phyloP scores from a whole-genome alignment of 1,284 basidiomycete genomes.

The Heterobasidion irregulare region DNA sequence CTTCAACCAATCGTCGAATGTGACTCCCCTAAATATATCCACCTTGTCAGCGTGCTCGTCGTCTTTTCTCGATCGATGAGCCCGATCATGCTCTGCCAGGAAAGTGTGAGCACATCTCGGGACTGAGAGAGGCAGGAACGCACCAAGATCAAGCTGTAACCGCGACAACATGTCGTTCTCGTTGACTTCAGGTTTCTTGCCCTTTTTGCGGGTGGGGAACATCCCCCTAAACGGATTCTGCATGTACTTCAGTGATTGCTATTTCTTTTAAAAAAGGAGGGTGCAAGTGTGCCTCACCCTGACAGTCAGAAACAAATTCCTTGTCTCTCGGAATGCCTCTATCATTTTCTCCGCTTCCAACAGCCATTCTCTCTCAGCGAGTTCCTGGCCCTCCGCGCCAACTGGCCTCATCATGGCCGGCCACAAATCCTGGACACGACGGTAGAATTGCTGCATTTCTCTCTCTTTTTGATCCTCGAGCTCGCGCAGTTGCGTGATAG shows the following conservation, averaged over 20 bases:
- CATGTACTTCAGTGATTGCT: conserved; percentile 16
- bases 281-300: conserved; percentile 37
- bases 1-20: conserved; percentile 79
- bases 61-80: conserved; percentile 21
- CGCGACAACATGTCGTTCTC: conserved; percentile 71
- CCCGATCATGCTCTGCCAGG: conserved; percentile 37
- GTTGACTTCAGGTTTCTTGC: conserved; percentile 47
- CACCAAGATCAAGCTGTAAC: conserved; percentile 68
- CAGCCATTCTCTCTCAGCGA: conserved; percentile 64
- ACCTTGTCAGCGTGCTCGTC: conserved; percentile 25
- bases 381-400: conserved; percentile 21
- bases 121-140: conserved; percentile 11
- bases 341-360: conserved; percentile 79
- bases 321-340: conserved; percentile 83
- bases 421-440: conserved; percentile 39
- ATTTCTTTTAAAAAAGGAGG: background rate
- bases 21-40: conserved; percentile 73
- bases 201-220: conserved; percentile 42
- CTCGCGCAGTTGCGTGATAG: conserved; percentile 43
- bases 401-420: conserved; percentile 23
- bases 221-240: conserved; percentile 54
- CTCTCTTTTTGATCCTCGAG: conserved; percentile 57
- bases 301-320: conserved; percentile 73
- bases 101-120: background rate
- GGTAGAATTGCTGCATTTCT: conserved; percentile 46